Evolutionary conservation across 2,329 filamentous ascomycete species (phyloP).

Genomic region (Penicillium digitatum): DNA sequence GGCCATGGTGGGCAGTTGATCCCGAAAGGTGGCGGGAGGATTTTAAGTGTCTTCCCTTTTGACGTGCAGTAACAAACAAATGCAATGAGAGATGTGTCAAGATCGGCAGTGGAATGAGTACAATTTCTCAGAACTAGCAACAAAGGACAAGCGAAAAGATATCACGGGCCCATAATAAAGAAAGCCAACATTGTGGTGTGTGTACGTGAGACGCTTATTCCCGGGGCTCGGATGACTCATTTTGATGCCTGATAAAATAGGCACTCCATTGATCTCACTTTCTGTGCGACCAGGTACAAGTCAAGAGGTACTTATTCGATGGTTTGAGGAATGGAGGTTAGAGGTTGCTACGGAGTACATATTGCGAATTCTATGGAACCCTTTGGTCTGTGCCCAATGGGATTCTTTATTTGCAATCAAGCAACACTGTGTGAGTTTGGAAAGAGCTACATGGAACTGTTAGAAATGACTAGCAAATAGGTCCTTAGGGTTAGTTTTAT

Average conservation of each 20-base stretch:
- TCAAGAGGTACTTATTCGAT: no score
- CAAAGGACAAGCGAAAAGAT: background rate
- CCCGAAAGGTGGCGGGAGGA: background rate
- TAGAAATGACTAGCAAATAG: background rate
- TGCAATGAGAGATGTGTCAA: background rate
- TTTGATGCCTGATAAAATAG: background rate
- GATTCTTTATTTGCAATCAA: no score
- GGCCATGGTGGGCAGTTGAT: slow-evolving; percentile 17
- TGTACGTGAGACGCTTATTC: slow-evolving; percentile 5
- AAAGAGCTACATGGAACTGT: no score
- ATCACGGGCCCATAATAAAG: slow-evolving; percentile 1
- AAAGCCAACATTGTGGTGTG: background rate
- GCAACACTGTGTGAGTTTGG: no score
- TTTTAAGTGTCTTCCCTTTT: background rate
- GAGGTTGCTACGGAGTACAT: background rate
- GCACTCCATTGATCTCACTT: background rate
- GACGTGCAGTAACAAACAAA: background rate
- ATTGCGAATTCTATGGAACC: no score
- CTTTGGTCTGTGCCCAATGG: no score
- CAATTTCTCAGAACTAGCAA: background rate
- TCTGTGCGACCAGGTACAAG: background rate
- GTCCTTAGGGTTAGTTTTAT: background rate
- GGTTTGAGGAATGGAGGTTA: no score
- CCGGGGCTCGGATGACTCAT: slow-evolving; percentile 2
- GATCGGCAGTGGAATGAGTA: background rate